phyloP scores from a whole-genome alignment of 257 asterid species.

The Voacanga thouarsii region DNA sequence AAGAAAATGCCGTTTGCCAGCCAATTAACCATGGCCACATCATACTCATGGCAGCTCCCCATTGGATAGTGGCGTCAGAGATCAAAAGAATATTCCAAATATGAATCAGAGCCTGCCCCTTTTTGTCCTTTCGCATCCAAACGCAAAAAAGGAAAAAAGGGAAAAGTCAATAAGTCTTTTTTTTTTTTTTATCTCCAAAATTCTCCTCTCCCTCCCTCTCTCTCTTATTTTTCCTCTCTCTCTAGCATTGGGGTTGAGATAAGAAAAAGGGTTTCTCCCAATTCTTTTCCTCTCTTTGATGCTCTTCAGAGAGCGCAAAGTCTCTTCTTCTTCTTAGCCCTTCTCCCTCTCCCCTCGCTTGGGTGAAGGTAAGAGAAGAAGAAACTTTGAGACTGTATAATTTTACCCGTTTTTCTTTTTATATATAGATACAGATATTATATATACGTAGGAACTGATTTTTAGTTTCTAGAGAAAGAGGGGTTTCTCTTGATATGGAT shows the following conservation, averaged over 20 bases:
- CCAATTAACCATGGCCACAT: no score
- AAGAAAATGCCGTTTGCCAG: no score
- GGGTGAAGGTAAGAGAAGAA: constrained; percentile 26
- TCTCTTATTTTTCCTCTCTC: constrained; percentile 2
- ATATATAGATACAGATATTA: background rate
- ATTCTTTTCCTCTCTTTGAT: background rate
- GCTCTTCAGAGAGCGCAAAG: constrained; percentile 16
- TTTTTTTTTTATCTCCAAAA: background rate
- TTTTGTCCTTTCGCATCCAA: background rate
- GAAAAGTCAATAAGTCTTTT: background rate
- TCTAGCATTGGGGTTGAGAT: constrained; percentile 11
- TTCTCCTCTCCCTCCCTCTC: background rate
- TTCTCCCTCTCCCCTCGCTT: constrained; percentile 12
- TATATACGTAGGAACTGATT: background rate
- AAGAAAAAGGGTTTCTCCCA: constrained; percentile 14
- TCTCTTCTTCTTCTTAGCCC: constrained; percentile 16
- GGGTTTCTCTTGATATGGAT: constrained; percentile 20
- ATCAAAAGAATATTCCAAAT: background rate
- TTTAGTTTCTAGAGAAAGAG: constrained; percentile 10
- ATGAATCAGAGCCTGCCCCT: background rate
- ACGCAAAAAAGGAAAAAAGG: background rate
- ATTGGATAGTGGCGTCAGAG: background rate
- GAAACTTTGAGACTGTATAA: constrained; percentile 12
- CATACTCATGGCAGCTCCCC: background rate
- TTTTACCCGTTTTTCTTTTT: background rate